Base-by-base conservation (phyloP, 2,329 filamentous ascomycete genomes). In the Tolypocladium sp. region DNA sequence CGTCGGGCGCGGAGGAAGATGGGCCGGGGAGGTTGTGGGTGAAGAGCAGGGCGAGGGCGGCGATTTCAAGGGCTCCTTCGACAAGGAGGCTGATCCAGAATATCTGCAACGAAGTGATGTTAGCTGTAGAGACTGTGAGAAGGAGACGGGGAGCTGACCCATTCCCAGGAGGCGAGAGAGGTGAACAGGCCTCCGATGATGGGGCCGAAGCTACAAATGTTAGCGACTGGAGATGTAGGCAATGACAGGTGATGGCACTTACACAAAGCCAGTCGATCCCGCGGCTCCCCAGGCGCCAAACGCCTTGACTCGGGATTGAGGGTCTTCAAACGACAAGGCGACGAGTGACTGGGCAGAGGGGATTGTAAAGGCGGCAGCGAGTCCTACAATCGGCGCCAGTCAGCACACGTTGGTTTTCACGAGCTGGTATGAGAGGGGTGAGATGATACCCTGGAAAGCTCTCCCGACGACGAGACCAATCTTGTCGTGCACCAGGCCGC, bases 251-350 rank as follows among this genome's bases (percentile, higher is more conserved):
- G 49, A 42, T 17, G 27, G 30, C 22, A 38, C 60, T 42, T 37
- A 60, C 58, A 62, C 58, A 40, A 62, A 62, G 10, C 60, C 60
- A 20, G 53, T 60, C 4, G 58, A 62, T n/a, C 60, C 60, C 12
- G 58, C 52, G 5, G 60, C 60, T n/a, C 58, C 60, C 60, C 60
- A 62, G 6, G 57, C 51, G 7, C 51, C 58, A 17, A 60, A 60
- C n/a, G 60, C 60, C 44, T 60, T 59, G 53, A 60, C 38, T 22
- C 60, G 60, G 35, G 38, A 30, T 25, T 55, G 38, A 5, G 60
- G 38, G 33, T 60, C 58, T 25, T 60, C 49, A 25, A 62, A 62
- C 1, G 56, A 62, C 42, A 62, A 22, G 51, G 60, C 41, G 27
- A 62, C 60, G 35, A 60, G 51, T 2, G 60, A 57, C 41, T 62